phyloP scores from a whole-genome alignment of 352 stramenopile genomes.

The Halophytophthora batemanensis region DNA sequence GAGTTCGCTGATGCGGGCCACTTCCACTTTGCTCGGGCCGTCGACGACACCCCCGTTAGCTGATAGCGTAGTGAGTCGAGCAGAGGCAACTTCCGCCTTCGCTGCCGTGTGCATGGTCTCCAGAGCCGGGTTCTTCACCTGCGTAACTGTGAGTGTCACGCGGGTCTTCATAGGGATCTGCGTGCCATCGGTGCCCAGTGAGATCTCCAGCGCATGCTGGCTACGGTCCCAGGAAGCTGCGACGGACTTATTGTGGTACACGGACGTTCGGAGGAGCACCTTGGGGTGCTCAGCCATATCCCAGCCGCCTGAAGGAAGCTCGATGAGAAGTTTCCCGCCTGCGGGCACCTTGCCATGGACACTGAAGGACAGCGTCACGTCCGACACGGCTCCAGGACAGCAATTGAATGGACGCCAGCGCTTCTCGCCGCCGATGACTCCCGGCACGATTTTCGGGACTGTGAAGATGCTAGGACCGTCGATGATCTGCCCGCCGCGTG shows the following conservation, averaged over 20 bases:
- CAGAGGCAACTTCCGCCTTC: slow-evolving; percentile 7
- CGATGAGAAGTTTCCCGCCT: slow-evolving; percentile 44
- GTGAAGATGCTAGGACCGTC: slow-evolving; percentile 46
- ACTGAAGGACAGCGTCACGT: slow-evolving; percentile 54
- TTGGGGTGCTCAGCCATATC: slow-evolving; percentile 48
- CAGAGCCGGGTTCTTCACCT: slow-evolving; percentile 49
- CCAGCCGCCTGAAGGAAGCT: slow-evolving; percentile 53
- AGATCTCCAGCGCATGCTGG: slow-evolving; percentile 59
- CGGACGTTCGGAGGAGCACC: slow-evolving; percentile 34
- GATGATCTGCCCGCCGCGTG: slow-evolving; percentile 59
- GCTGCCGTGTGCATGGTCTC: slow-evolving; percentile 27
- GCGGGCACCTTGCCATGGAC: slow-evolving; percentile 35
- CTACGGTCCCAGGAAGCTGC: slow-evolving; percentile 36
- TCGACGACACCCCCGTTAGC: slow-evolving; percentile 54
- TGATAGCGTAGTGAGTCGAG: slow-evolving; percentile 51
- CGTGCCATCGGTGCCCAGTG: slow-evolving; percentile 19
- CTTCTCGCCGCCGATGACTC: slow-evolving; percentile 32
- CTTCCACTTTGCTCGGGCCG: slow-evolving; percentile 47
- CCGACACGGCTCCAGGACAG: slow-evolving; percentile 38
- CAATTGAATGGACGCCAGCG: slow-evolving; percentile 66
- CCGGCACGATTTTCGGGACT: slow-evolving; percentile 52
- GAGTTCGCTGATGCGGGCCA: slow-evolving; percentile 66
- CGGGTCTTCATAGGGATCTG: slow-evolving; percentile 29
- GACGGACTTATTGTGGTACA: slow-evolving; percentile 30
- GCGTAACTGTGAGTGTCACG: slow-evolving; percentile 37